Conservation (phyloP, 345 rosid genomes). For the Hibiscus syriacus region DNA sequence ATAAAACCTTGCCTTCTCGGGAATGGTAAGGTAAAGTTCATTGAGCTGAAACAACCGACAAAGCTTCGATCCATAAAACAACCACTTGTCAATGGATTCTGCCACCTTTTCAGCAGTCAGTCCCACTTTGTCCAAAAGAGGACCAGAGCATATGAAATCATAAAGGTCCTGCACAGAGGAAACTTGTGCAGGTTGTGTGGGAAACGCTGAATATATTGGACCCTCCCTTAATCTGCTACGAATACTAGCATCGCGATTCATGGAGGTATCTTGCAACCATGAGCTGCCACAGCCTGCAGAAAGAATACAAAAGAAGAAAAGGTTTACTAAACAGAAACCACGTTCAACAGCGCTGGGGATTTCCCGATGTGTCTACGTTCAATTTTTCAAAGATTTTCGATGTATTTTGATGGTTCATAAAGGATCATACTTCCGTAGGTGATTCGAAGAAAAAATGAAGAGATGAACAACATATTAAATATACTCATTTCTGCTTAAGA, state of each 20-base stretch:
- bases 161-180: constrained; percentile 72
- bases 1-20: constrained; percentile 73
- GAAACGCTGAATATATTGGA: constrained; percentile 25
- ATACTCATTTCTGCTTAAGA: too few relatives aligned
- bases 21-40: constrained; percentile 52
- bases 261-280: constrained; percentile 50
- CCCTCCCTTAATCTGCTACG: constrained; percentile 14
- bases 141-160: constrained; percentile 78
- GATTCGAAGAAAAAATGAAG: too few relatives aligned
- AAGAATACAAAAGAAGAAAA: constrained; percentile 17
- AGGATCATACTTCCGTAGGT: too few relatives aligned
- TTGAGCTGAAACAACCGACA: constrained; percentile 65
- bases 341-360: background rate
- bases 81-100: constrained; percentile 74
- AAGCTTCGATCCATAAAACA: constrained; percentile 52
- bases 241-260: constrained; percentile 17
- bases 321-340: background rate
- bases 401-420: too few relatives aligned
- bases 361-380: too few relatives aligned
- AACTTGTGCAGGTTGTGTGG: constrained; percentile 49
- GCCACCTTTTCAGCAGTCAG: constrained; percentile 54
- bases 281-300: constrained; percentile 39
- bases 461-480: too few relatives aligned
- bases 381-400: too few relatives aligned
- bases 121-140: constrained; percentile 58